Percentiles rank a stretch among this genome's conserved stretches.
Evolutionary conservation across 805 yeast species (phyloP).

Genomic region (Metschnikowia similis): DNA sequence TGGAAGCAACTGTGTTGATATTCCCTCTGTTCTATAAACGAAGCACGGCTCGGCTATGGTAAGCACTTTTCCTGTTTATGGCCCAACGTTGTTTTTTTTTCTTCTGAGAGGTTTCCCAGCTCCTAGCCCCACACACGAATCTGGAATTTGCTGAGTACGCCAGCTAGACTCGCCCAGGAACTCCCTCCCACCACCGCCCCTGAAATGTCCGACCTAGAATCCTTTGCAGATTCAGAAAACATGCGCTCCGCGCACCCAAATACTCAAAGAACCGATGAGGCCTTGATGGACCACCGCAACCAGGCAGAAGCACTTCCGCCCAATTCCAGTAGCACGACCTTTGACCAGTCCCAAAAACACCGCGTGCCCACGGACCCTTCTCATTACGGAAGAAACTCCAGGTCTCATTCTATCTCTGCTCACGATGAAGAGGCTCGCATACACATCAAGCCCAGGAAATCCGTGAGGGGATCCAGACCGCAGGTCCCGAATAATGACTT

Average conservation of each 20-base stretch:
- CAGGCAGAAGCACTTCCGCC: conserved; percentile 32
- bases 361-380: conserved; percentile 14
- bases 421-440: conserved; percentile 21
- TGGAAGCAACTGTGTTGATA: neutral
- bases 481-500: conserved; percentile 21
- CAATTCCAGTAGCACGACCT: neutral
- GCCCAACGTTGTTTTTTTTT: neutral
- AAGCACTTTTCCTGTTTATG: neutral
- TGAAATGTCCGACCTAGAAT: conserved; percentile 41
- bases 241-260: conserved; percentile 15
- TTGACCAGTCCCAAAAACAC: neutral
- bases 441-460: conserved; percentile 6
- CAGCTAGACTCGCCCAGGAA: neutral
- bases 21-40: neutral
- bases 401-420: conserved; percentile 42
- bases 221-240: conserved; percentile 26
- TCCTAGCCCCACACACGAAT: neutral
- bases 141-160: neutral
- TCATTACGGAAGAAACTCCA: conserved; percentile 20
- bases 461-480: conserved; percentile 11
- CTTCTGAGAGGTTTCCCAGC: neutral
- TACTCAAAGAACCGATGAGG: conserved; percentile 26
- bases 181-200: neutral
- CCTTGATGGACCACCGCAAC: conserved; percentile 38
- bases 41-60: conserved; percentile 1